These are phyloP conservation scores for Taiozyma sp. DNA, from an alignment of 1,139 yeast species.

Conservation along the genomic window DNA sequence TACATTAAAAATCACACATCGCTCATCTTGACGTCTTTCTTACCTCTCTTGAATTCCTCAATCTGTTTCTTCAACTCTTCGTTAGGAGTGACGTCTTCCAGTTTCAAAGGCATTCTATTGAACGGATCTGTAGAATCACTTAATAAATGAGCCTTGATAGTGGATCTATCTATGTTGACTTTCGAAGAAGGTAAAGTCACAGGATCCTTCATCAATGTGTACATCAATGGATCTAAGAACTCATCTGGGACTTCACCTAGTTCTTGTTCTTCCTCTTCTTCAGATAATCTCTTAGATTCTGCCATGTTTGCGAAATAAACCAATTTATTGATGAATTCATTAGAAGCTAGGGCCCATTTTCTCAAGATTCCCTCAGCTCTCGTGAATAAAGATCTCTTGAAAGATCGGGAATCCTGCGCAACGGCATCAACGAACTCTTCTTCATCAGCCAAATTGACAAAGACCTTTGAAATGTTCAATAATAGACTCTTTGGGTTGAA, in stretches of 20 bases:
- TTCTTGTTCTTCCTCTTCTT: conserved; percentile 80
- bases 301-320: conserved; percentile 58
- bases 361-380: conserved; percentile 67
- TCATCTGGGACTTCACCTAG: conserved; percentile 96
- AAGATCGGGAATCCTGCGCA: conserved; percentile 88
- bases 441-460: conserved; percentile 63
- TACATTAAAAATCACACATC: conserved; percentile 12
- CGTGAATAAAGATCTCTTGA: conserved; percentile 56
- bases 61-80: conserved; percentile 61
- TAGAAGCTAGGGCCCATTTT: conserved; percentile 48
- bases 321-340: conserved; percentile 50
- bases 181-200: conserved; percentile 85
- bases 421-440: conserved; percentile 71
- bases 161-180: conserved; percentile 80
- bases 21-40: conserved; percentile 15
- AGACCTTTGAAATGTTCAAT: conserved; percentile 67
- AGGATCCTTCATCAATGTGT: conserved; percentile 92
- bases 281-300: conserved; percentile 53
- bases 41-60: conserved; percentile 33
- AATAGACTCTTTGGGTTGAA: conserved; percentile 78
- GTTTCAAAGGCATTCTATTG: conserved; percentile 83
- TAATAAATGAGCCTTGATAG: conserved; percentile 88
- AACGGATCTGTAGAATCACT: conserved; percentile 97
- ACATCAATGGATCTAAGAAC: conserved; percentile 95
- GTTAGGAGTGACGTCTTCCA: conserved; percentile 85